Percentiles rank a stretch among this genome's conserved stretches.
Conservation (phyloP, 306 rosid genomes). For the Acacia confusa region DNA sequence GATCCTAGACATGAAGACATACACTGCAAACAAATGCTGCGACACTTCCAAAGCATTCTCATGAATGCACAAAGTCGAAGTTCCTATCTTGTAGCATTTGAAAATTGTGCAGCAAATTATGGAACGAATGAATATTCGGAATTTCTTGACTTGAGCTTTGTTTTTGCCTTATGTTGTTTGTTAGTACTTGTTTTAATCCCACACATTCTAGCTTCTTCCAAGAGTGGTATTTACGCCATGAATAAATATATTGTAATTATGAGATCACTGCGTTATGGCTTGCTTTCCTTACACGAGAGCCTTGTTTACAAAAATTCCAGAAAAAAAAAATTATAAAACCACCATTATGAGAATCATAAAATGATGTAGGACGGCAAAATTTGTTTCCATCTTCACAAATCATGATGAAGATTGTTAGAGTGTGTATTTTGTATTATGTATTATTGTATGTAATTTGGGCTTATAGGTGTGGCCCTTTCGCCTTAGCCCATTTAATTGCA, state of each 20-base stretch:
- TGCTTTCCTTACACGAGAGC: not conserved
- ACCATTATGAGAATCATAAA: not conserved
- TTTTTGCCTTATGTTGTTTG: not conserved
- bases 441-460: too few species aligned
- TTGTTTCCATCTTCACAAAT: not conserved
- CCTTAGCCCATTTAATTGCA: too few species aligned
- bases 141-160: not conserved
- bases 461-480: too few species aligned
- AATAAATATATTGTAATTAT: not conserved
- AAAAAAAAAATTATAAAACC: not conserved
- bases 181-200: not conserved
- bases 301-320: not conserved
- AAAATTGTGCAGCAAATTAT: not conserved
- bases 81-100: not conserved
- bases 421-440: too few species aligned
- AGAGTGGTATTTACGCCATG: not conserved
- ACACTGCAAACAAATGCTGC: not conserved
- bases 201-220: not conserved
- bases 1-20: not conserved
- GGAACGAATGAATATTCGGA: not conserved
- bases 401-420: too few species aligned
- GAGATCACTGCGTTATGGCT: not conserved
- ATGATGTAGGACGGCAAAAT: not conserved
- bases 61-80: not conserved
- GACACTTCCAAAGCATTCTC: conserved; percentile 23